Base-by-base conservation (phyloP, 495 filamentous ascomycete genomes). In the Neurospora sp. region DNA sequence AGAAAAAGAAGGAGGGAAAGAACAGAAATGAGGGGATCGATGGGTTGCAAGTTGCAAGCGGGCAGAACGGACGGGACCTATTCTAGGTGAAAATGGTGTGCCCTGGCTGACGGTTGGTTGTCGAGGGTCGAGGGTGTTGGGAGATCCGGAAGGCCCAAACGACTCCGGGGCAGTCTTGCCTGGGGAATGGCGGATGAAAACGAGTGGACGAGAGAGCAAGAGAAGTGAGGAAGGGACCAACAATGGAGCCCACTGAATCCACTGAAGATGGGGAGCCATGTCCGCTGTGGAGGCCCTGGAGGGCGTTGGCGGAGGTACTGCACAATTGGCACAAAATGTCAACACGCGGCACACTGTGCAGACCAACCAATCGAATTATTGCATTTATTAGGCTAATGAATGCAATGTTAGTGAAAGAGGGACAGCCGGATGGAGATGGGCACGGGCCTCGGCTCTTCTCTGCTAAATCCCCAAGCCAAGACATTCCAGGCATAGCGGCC, bases 21-120 rank as follows among this genome's bases (percentile, higher is more conserved):
- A 75, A 78, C 61, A 72, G 69, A 74, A 74, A 72, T 74, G 76
- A 70, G 76, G 72, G 71, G 68, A 76, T 68, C 72, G 72, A 76
- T 68, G 73, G 72, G 73, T 61, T 31, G 48, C 48, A 61, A 31
- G 18, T 27, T 27, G 53, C 10, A 14, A 14, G n/a, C 20, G 22
- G 48, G 22, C 9, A 61, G 53, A 27, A 61, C 53, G 53, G 31
- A 59, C 48, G 48, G 48, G 22, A 61, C 53, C 9, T 61, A 22
- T 31, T 31, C 27, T 31, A 16, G 16, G 31, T 31, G 22, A 22
- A 31, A 61, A 61, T 31, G 27, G 53, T 61, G 53, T 61, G 35
- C 35, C 35, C 4, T 37, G 53, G 53, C 6, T 18, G 53, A 35
- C 48, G n/a, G 44, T 48, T 48, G 45, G 45, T n/a, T 3, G 20